Percentiles rank a stretch among this genome's conserved stretches.
Conservation (phyloP, 148 eudicot species). For the Hydrangea macrophylla region DNA sequence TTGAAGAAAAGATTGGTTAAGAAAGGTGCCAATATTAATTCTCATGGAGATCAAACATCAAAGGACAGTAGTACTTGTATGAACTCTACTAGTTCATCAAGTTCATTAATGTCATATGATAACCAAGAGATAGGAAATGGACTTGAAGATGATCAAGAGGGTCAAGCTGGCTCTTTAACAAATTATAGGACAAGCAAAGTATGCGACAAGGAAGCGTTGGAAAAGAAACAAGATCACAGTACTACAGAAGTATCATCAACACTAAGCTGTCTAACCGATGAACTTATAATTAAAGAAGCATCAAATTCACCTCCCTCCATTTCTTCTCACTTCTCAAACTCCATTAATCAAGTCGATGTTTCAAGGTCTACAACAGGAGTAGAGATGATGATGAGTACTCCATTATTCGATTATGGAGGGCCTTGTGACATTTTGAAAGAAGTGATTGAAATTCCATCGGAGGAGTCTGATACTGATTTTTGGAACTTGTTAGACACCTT, state of each 20-base stretch:
- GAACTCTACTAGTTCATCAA: constrained; percentile 14
- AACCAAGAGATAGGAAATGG: not conserved
- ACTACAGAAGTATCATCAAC: not conserved
- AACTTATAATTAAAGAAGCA: too few species aligned
- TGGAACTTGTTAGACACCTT: constrained; percentile 31
- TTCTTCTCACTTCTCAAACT: constrained; percentile 8
- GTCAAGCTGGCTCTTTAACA: not conserved
- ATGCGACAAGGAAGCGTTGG: too few species aligned
- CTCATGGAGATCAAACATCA: not conserved
- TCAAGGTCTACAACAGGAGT: constrained; percentile 4
- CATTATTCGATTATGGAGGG: not conserved
- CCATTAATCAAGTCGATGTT: not conserved
- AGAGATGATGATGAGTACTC: too few species aligned
- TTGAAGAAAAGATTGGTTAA: constrained; percentile 34
- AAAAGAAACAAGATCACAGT: not conserved
- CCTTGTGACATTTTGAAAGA: constrained; percentile 6
- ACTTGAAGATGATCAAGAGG: not conserved
- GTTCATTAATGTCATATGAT: constrained; percentile 13
- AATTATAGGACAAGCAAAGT: not conserved
- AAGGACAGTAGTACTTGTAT: constrained; percentile 7
- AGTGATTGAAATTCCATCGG: constrained; percentile 21
- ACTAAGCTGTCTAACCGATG: too few species aligned
- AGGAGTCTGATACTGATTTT: constrained; percentile 32
- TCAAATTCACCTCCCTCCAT: constrained; percentile 17
- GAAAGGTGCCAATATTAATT: not conserved